These are phyloP conservation scores for Candida anglica DNA, from an alignment of 805 yeast species.

Conservation along the genomic window DNA sequence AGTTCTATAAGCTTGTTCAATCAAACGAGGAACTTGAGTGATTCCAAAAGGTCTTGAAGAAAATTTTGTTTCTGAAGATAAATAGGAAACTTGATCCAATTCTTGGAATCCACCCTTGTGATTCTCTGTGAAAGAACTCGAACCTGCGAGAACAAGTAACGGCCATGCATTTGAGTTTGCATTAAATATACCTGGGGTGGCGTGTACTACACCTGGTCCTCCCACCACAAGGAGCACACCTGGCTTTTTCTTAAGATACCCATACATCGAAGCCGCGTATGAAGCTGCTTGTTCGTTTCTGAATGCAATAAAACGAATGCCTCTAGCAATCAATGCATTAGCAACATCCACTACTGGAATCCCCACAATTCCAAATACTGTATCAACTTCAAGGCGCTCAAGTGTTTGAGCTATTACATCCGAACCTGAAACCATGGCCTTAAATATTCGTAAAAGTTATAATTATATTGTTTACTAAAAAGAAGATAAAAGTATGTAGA, in stretches of 20 bases:
- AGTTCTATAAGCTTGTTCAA: constrained; percentile 45
- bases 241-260: constrained; percentile 60
- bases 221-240: constrained; percentile 71
- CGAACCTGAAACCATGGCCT: constrained; percentile 35
- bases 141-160: constrained; percentile 61
- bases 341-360: constrained; percentile 73
- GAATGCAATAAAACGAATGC: constrained; percentile 55
- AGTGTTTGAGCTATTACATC: constrained; percentile 46
- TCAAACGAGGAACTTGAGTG: constrained; percentile 30
- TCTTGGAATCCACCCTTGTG: constrained; percentile 70
- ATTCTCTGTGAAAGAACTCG: constrained; percentile 44
- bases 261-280: constrained; percentile 71
- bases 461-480: neutral
- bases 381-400: constrained; percentile 46
- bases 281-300: constrained; percentile 75
- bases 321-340: constrained; percentile 50
- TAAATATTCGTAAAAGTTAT: neutral
- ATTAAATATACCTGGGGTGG: constrained; percentile 63
- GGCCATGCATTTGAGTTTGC: constrained; percentile 65
- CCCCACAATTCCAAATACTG: constrained; percentile 69
- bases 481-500: too few species aligned
- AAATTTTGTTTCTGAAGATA: constrained; percentile 48
- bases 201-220: constrained; percentile 71
- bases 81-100: constrained; percentile 55
- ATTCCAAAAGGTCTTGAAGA: constrained; percentile 39